Evolutionary conservation across 75 land plant genomes (phyloP), one percentile per base, ranked within the genome.

Genomic region (Pinus taeda): DNA sequence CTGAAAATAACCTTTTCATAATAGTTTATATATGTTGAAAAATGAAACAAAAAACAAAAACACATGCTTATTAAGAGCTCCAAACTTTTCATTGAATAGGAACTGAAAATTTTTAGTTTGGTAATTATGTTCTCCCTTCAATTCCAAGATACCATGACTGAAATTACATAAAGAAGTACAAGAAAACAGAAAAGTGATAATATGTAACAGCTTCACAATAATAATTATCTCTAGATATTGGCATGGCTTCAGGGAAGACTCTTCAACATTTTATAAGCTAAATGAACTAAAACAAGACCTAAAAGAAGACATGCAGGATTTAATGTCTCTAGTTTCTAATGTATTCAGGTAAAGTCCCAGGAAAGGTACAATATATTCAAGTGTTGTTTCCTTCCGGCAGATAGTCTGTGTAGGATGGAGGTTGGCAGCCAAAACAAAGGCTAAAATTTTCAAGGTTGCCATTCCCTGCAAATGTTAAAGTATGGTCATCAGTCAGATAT

Each of bases 1-100:
- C 49, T 69, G 21, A 42, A 69, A 42, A 37, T 69, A n/a, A n/a
- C 71, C 53, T 42, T 69, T 18, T 69, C 71, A 37, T 69, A 37
- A 45, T 69, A 42, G 21, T 36, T 18, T 36, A 39, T 30, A 39
- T 30, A 22, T 14, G 18, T 37, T 37, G n/a, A 17, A 17, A 21
- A 67, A 67, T 4, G 5, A 6, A 39, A 67, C n/a, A 26, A 26
- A 26, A 67, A 39, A 62, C 26, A 62, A 8, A 6, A 22, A 20
- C 26, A 8, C 21, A 20, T 69, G 20, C 9, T 69, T 42, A 42
- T 69, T 3, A 9, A 69, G n/a, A 42, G 13, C n/a, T 37, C 20
- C n/a, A 37, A 9, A 45, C 71, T 37, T n/a, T 30, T 3, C 7
- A 69, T 24, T 39, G 37, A n/a, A 69, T 18, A 69, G 42, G n/a